Evolutionary conservation across 1,284 basidiomycete species (phyloP), one percentile per base, ranked within the genome.

Genomic region (Fomitopsis betulina): DNA sequence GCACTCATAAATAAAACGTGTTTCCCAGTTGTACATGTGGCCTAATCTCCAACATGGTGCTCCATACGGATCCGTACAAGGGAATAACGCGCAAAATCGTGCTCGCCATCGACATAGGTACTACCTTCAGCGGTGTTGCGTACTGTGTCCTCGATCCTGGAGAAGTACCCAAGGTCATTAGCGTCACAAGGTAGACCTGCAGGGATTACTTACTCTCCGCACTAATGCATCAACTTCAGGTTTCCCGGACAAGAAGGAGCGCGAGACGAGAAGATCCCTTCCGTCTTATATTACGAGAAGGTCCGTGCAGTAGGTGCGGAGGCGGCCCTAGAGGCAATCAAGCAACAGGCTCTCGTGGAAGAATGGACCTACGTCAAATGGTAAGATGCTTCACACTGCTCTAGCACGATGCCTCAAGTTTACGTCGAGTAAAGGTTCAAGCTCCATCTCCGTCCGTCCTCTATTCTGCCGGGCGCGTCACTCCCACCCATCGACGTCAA

Each of bases 191-290:
- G 80, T 78, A 58, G 54, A 71, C 23, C 7, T n/a, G n/a, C n/a
- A n/a, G 9, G 35, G 7, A 30, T n/a, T 47, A n/a, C 23, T 1
- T 39, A 17, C 23, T 21, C n/a, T 17, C 12, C 19, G 42, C 13
- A 15, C 17, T 47, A 4, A 47, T 30, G 9, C 21, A 15, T 9
- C 56, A 43, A 7, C 13, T 12, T 27, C 45, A 80, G 80, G 47
- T 78, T 73, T 57, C 77, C 77, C 12, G 76, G 73, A 0, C 76
- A 79, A 58, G 45, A 47, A 13, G 45, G 45, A 5, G 73, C 72
- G 5, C 72, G 76, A 2, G 72, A 82, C 54, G 78, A 75, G 7
- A 85, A 85, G 66, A 82, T 85, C 30, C 84, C 83, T 5, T 79
- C 82, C 0, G 71, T 84, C 27, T 67, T 85, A 13, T 84, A 77